Conservation (phyloP, 2,329 filamentous ascomycete genomes). For the Juglanconis sp. region DNA sequence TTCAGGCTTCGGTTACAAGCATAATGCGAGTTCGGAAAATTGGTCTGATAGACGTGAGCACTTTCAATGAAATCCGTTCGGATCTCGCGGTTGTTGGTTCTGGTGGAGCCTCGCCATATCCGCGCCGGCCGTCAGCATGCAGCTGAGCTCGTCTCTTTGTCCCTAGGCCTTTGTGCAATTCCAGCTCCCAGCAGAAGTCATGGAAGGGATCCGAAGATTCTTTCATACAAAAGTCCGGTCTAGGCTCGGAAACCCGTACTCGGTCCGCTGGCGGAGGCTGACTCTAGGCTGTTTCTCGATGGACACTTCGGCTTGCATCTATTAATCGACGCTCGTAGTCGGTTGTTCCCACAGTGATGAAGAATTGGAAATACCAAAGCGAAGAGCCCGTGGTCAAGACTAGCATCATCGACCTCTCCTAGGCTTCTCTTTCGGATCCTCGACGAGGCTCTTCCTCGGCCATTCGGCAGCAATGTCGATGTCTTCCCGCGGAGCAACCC, state of each 20-base stretch:
- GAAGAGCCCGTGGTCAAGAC: not conserved
- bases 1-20: not conserved
- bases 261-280: no score
- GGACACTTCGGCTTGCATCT: no score
- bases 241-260: no score
- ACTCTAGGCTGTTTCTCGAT: not conserved
- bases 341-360: not conserved
- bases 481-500: constrained; percentile 76
- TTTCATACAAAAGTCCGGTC: no score
- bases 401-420: constrained; percentile 12
- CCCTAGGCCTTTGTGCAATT: no score
- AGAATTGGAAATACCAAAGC: not conserved
- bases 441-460: constrained; percentile 65
- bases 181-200: no score
- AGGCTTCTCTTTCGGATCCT: constrained; percentile 10
- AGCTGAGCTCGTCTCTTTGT: not conserved
- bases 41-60: not conserved
- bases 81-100: not conserved
- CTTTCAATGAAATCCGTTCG: not conserved
- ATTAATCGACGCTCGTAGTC: not conserved
- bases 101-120: not conserved
- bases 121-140: not conserved
- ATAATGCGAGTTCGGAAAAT: no score
- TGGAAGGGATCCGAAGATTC: no score
- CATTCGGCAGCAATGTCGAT: constrained; percentile 91